These are phyloP conservation scores for Phylloporus arenicola DNA, from an alignment of 768 basidiomycete genomes.

Conservation along the genomic window DNA sequence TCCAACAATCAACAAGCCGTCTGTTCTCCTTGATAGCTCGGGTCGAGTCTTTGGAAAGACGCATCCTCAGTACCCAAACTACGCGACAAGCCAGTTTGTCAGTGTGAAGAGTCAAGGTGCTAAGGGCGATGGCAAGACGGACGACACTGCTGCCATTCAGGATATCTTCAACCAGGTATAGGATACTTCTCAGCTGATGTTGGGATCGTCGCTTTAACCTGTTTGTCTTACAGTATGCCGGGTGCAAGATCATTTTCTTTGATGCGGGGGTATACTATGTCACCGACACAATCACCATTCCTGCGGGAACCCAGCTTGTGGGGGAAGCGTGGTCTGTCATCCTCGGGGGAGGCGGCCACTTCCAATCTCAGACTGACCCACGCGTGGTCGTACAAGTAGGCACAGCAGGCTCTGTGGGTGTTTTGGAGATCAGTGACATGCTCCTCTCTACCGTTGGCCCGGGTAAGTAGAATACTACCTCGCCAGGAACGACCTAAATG, in stretches of 20 bases:
- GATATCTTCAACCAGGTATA: slow-evolving; percentile 50
- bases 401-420: slow-evolving; percentile 40
- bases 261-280: slow-evolving; percentile 59
- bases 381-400: slow-evolving; percentile 42
- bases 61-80: slow-evolving; percentile 63
- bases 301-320: slow-evolving; percentile 42
- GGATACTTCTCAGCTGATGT: not conserved
- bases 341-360: slow-evolving; percentile 40
- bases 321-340: slow-evolving; percentile 50
- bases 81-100: slow-evolving; percentile 57
- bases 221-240: slow-evolving; percentile 43
- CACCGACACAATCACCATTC: slow-evolving; percentile 43
- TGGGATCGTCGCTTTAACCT: not conserved
- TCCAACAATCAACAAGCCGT: slow-evolving; percentile 43
- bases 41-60: slow-evolving; percentile 58
- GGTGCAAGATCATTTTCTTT: slow-evolving; percentile 77
- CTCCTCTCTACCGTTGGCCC: slow-evolving; percentile 55
- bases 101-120: slow-evolving; percentile 69
- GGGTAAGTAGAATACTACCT: slow-evolving; percentile 9
- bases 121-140: slow-evolving; percentile 66
- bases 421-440: slow-evolving; percentile 61
- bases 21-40: slow-evolving; percentile 47
- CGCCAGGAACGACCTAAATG: not conserved
- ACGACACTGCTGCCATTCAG: slow-evolving; percentile 67
- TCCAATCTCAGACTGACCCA: slow-evolving; percentile 37